These are phyloP conservation scores for Insectozyma bohioensis DNA, from an alignment of 1,139 yeast genomes.

Conservation along the genomic window DNA sequence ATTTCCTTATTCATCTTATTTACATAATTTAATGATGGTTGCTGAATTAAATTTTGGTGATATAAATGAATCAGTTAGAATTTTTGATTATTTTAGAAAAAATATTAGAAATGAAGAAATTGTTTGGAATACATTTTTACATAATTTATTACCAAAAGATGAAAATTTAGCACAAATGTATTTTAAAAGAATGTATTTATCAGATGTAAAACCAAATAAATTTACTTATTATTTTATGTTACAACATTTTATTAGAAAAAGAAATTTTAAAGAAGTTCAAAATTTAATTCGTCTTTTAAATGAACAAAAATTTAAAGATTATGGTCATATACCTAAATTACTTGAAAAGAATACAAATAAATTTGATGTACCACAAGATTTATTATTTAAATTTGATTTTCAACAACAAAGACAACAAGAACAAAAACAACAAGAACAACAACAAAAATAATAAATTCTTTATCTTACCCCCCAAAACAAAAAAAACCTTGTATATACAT, in stretches of 20 bases:
- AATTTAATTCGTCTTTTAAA: slow-evolving; percentile 37
- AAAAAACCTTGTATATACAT: slow-evolving; percentile 6
- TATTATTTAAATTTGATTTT: slow-evolving; percentile 6
- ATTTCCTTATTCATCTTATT: slow-evolving; percentile 31
- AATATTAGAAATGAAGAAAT: slow-evolving; percentile 34
- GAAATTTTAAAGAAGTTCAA: slow-evolving; percentile 34
- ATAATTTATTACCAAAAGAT: slow-evolving; percentile 41
- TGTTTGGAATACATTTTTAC: slow-evolving; percentile 62
- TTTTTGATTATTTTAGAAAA: slow-evolving; percentile 46
- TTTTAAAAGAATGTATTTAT: slow-evolving; percentile 28
- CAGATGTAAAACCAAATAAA: slow-evolving; percentile 41
- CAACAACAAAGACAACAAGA: too few species aligned
- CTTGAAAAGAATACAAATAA: slow-evolving; percentile 14
- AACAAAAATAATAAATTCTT: too few species aligned
- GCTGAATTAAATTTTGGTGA: slow-evolving; percentile 57
- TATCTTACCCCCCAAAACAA: too few species aligned
- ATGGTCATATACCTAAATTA: slow-evolving; percentile 44
- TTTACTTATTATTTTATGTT: slow-evolving; percentile 60
- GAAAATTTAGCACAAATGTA: slow-evolving; percentile 41
- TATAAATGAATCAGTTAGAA: slow-evolving; percentile 43
- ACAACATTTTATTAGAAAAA: slow-evolving; percentile 37
- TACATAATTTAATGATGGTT: slow-evolving; percentile 58
- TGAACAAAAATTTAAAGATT: slow-evolving; percentile 23
- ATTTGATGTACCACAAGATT: slow-evolving; percentile 7
- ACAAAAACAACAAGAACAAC: too few species aligned